Conservation (phyloP, 1,284 basidiomycete genomes). For the Chalciporus sp. region DNA sequence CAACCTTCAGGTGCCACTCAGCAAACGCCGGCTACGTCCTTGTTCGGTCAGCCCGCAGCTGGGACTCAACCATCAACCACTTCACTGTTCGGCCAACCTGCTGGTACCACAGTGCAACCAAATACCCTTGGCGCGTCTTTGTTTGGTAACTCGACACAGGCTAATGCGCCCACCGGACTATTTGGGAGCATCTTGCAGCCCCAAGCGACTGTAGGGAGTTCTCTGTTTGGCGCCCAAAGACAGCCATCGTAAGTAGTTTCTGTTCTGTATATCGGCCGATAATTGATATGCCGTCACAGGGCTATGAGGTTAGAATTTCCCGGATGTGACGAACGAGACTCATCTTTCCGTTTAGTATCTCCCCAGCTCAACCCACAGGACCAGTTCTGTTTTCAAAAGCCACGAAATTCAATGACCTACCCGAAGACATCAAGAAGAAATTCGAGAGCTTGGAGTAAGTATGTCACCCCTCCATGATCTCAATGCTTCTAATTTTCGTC, state of each 20-base stretch:
- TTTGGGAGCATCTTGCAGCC: conserved; percentile 36
- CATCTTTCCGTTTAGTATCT: conserved; percentile 15
- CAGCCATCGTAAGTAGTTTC: conserved; percentile 35
- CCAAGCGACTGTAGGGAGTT: conserved; percentile 33
- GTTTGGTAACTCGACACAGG: conserved; percentile 20
- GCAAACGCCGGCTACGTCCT: too few species aligned
- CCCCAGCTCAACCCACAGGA: conserved; percentile 35
- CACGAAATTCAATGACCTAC: conserved; percentile 83
- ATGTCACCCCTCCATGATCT: neutral
- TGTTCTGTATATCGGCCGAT: neutral
- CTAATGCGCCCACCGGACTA: conserved; percentile 16
- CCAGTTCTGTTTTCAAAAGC: conserved; percentile 64
- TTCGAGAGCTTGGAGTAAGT: conserved; percentile 74
- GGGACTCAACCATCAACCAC: conserved; percentile 29
- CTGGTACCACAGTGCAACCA: conserved; percentile 28
- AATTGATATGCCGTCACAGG: conserved; percentile 11
- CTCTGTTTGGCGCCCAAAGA: conserved; percentile 44
- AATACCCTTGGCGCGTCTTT: conserved; percentile 34
- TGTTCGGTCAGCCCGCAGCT: conserved; percentile 39
- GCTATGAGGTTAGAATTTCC: conserved; percentile 29
- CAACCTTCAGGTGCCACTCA: neutral
- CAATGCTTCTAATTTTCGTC: conserved; percentile 5
- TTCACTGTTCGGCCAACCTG: conserved; percentile 29
- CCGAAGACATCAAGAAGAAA: conserved; percentile 64
- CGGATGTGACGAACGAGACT: neutral